A percentile compares a stretch with the other conserved stretches of the same genome.
phyloP scores from a whole-genome alignment of 371 early-diverging fungal species.

The Mortierella sp. region DNA sequence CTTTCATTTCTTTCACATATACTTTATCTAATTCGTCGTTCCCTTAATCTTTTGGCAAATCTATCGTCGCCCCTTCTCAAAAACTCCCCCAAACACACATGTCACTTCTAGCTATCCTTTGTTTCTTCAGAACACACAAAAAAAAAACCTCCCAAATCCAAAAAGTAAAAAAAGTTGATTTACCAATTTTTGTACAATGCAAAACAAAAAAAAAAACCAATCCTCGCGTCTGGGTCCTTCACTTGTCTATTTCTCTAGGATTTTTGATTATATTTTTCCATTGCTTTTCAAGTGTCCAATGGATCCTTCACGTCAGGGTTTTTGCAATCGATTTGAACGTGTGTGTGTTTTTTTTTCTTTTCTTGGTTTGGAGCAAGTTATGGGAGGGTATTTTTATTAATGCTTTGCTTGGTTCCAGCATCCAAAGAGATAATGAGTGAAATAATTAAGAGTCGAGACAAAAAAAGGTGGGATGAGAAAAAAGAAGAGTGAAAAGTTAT shows the following conservation, averaged over 20 bases:
- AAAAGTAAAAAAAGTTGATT: slow-evolving; percentile 3
- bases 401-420: neutral
- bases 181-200: neutral
- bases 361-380: neutral
- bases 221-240: no score
- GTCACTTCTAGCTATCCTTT: neutral
- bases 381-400: neutral
- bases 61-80: no score
- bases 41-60: neutral
- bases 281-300: no score
- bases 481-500: neutral
- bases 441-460: neutral
- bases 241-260: no score
- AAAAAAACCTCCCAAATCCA: neutral
- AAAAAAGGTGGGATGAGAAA: neutral
- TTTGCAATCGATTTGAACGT: neutral
- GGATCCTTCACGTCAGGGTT: neutral
- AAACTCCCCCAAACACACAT: neutral
- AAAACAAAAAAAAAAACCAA: no score
- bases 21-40: neutral
- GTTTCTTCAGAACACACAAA: slow-evolving; percentile 12
- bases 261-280: neutral
- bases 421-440: neutral
- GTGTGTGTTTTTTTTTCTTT: no score
- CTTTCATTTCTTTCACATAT: neutral